These are phyloP conservation scores for Nitzschia sp. DNA, from an alignment of 108 stramenopile genomes.

Conservation along the genomic window DNA sequence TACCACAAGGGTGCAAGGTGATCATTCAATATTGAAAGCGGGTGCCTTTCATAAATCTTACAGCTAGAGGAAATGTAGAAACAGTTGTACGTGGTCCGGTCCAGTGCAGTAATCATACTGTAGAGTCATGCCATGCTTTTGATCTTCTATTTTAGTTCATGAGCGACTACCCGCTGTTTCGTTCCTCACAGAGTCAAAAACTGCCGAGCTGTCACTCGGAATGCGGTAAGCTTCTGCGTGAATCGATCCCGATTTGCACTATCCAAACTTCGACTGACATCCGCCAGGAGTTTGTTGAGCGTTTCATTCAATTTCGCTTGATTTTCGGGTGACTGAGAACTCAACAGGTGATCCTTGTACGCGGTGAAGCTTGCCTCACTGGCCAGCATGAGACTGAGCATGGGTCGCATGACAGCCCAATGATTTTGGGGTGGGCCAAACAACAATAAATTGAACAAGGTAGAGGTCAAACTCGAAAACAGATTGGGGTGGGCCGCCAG, in stretches of 20 bases:
- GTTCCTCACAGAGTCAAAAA: constrained; percentile 84
- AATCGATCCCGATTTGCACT: constrained; percentile 95
- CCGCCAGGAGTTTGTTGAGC: constrained; percentile 87
- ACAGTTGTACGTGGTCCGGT: too few relatives aligned
- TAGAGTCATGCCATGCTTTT: too few relatives aligned
- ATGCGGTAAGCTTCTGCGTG: constrained; percentile 94
- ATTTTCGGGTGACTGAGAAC: constrained; percentile 90
- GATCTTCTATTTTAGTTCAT: too few relatives aligned
- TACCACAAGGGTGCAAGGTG: too few relatives aligned
- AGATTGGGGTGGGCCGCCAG: constrained; percentile 86
- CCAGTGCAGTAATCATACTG: too few relatives aligned
- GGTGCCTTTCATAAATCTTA: too few relatives aligned
- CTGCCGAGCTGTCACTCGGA: constrained; percentile 89
- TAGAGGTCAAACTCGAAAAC: constrained; percentile 87
- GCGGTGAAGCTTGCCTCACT: constrained; percentile 87
- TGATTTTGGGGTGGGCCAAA: constrained; percentile 95
- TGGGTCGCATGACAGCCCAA: constrained; percentile 97
- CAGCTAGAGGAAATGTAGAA: too few relatives aligned
- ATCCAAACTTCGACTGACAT: constrained; percentile 92
- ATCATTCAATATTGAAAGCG: too few relatives aligned
- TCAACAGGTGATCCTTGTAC: constrained; percentile 92
- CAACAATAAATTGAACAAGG: constrained; percentile 94
- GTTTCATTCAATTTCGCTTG: constrained; percentile 88
- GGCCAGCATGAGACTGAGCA: constrained; percentile 96
- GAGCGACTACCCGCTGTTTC: too few relatives aligned